phyloP scores from a whole-genome alignment of 2,329 filamentous ascomycete species.

The Fusarium citri region DNA sequence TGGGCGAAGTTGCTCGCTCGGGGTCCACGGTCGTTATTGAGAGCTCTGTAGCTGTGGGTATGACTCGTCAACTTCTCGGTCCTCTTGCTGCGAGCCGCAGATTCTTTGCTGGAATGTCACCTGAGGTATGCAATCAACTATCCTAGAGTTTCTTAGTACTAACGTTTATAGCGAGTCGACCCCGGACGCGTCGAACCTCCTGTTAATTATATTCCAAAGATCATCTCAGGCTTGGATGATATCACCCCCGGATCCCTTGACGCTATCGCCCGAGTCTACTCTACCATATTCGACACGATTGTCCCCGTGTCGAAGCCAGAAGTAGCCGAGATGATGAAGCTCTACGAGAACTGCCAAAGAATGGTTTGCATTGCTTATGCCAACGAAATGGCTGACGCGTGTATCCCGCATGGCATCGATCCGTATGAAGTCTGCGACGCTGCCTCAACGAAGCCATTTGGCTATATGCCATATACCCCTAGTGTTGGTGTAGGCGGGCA shows the following conservation, averaged over 20 bases:
- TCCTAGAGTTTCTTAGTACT: not conserved
- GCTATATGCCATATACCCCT: slow-evolving; percentile 60
- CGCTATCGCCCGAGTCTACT: slow-evolving; percentile 58
- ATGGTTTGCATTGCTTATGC: slow-evolving; percentile 66
- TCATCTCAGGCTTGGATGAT: slow-evolving; percentile 63
- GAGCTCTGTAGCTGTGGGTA: slow-evolving; percentile 64
- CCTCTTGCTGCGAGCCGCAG: slow-evolving; percentile 55
- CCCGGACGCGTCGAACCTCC: slow-evolving; percentile 59
- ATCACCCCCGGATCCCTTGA: slow-evolving; percentile 56
- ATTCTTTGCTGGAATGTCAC: slow-evolving; percentile 62
- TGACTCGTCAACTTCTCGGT: slow-evolving; percentile 61
- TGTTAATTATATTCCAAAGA: slow-evolving; percentile 60
- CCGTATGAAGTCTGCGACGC: slow-evolving; percentile 61
- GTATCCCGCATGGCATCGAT: slow-evolving; percentile 57
- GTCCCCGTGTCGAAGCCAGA: slow-evolving; percentile 62
- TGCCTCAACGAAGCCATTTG: slow-evolving; percentile 63
- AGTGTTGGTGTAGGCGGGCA: slow-evolving; percentile 64
- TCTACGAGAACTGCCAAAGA: slow-evolving; percentile 67
- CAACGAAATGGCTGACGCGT: slow-evolving; percentile 67
- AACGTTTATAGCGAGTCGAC: slow-evolving; percentile 56
- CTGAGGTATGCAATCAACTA: slow-evolving; percentile 43
- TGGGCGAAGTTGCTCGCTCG: slow-evolving; percentile 54
- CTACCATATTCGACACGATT: slow-evolving; percentile 57
- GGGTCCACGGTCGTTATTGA: slow-evolving; percentile 63
- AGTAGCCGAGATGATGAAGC: slow-evolving; percentile 67